These are phyloP conservation scores for Cadophora sp. DNA, from an alignment of 2,329 filamentous ascomycete species.

Conservation along the genomic window DNA sequence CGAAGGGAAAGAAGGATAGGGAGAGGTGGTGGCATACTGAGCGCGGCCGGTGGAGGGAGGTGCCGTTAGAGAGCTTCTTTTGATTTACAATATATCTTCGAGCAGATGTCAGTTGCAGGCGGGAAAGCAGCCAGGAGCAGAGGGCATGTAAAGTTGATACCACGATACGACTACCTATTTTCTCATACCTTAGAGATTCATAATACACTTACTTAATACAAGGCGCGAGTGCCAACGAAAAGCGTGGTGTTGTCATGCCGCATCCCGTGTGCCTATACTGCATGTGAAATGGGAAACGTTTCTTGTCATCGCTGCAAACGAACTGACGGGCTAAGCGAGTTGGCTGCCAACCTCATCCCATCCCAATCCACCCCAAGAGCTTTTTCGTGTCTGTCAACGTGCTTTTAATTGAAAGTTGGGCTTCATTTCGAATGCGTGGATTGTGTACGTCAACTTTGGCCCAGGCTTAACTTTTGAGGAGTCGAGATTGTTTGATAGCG, in stretches of 20 bases:
- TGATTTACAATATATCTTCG: conserved; percentile 8
- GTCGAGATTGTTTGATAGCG: background rate
- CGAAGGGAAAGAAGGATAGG: conserved; percentile 35
- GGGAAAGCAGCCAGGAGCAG: background rate
- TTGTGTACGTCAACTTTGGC: no score
- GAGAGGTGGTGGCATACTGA: conserved; percentile 43
- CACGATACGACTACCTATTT: background rate
- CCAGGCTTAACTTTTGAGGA: background rate
- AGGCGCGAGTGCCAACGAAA: background rate
- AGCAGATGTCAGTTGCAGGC: background rate
- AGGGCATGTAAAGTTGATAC: background rate
- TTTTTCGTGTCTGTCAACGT: no score
- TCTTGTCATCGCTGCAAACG: background rate
- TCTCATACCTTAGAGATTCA: background rate
- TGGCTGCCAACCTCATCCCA: background rate
- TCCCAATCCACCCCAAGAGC: no score
- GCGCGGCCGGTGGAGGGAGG: conserved; percentile 39
- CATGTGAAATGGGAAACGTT: background rate
- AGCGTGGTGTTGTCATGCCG: background rate
- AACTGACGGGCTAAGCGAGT: background rate
- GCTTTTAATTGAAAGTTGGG: no score
- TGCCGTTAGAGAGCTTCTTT: conserved; percentile 38
- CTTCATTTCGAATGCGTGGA: no score
- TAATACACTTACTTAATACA: background rate
- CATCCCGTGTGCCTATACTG: background rate